Base-by-base conservation (phyloP, 495 filamentous ascomycete genomes). In the Lophiostoma macrostomum region DNA sequence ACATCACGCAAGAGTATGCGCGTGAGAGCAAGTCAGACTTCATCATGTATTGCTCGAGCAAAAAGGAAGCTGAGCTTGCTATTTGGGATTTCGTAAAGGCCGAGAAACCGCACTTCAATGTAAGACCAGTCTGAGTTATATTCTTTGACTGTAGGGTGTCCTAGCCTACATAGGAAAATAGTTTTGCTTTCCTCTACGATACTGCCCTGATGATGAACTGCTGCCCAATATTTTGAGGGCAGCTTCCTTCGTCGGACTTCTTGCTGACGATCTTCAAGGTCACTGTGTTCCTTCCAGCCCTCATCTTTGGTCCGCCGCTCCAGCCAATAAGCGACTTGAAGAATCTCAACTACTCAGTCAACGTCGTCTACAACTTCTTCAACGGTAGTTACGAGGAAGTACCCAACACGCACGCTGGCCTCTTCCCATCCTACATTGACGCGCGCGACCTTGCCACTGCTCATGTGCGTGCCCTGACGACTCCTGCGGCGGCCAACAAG, bases 11-110 rank as follows among this genome's bases (percentile, higher is more conserved):
- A 7, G 64, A 64, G 5, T 32, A 14, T 40, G 60, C 67, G 1
- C 58, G 63, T 23, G 41, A 58, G 24, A 30, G 31, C 19, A 56
- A 69, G 35, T 53, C 66, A 50, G 18, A 43, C 19, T 69, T 63
- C 44, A 46, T 63, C 50, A 58, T 32, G 18, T 70, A 69, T 53
- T 63, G 61, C 57, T 58, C 53, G 38, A 64, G 59, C 58, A 70
- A 69, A 53, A 70, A 67, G 47, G 62, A 67, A 39, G 68, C 55
- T 47, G 68, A 67, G 48, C 56, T 60, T 1, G 66, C 62, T 23
- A 41, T 69, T 20, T 69, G 68, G 67, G 59, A 66, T 35, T 69
- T 64, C 41, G 62, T 70, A 36, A 51, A 64, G 41, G 52, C 35
- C 4, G 58, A 55, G 29, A 54, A 63, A 35, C 66, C 65, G 1